phyloP scores from a whole-genome alignment of 129 eudicot genomes.

The Escallonia rubra region DNA sequence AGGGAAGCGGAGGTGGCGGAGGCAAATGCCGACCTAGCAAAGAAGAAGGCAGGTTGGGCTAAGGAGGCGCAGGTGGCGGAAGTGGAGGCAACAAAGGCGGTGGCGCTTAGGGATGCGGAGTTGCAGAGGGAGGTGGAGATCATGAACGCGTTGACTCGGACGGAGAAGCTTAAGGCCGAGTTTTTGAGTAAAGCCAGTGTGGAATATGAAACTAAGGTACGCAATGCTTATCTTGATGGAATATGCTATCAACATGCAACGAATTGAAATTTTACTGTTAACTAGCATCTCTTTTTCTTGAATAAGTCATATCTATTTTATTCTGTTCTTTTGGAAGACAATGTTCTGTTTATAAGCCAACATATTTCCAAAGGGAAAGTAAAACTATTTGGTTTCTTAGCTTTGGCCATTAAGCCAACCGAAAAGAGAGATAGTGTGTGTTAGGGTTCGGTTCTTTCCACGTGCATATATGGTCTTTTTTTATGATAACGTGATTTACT shows the following conservation, averaged over 20 bases:
- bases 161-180: conserved; percentile 67
- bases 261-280: too few species aligned
- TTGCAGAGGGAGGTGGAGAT: conserved; percentile 59
- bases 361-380: too few species aligned
- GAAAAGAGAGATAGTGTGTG: too few species aligned
- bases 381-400: too few species aligned
- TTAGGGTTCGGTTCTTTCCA: too few species aligned
- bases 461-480: too few species aligned
- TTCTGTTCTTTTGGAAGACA: too few species aligned
- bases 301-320: background rate
- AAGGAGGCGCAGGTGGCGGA: conserved; percentile 54
- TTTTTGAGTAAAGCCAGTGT: conserved; percentile 64
- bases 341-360: too few species aligned
- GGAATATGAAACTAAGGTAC: conserved; percentile 68
- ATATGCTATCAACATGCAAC: too few species aligned
- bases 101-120: conserved; percentile 58
- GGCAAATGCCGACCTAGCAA: conserved; percentile 47
- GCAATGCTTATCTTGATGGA: too few species aligned
- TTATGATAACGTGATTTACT: too few species aligned
- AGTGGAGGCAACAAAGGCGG: conserved; percentile 61
- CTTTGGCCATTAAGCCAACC: too few species aligned
- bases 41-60: conserved; percentile 57
- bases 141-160: conserved; percentile 63
- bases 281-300: background rate
- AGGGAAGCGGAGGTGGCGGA: conserved; percentile 56